phyloP scores from a whole-genome alignment of 371 early-diverging fungal species.

The Fennellomyces sp. region DNA sequence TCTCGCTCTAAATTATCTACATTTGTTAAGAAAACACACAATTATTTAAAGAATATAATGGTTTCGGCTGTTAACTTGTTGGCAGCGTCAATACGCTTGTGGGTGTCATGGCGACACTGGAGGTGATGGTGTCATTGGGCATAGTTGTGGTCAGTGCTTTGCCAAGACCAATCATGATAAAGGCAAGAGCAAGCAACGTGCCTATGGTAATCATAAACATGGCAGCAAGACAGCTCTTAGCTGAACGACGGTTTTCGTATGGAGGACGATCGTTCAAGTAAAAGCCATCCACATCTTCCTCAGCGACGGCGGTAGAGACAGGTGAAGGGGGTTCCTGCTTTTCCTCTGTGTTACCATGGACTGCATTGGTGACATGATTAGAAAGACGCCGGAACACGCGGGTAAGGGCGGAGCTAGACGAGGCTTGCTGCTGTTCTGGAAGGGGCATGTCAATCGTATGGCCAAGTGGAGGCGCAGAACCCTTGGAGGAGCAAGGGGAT shows the following conservation, averaged over 20 bases:
- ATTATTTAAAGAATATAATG: too few relatives aligned
- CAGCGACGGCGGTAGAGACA: slow-evolving; percentile 3
- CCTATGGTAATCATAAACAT: slow-evolving; percentile 16
- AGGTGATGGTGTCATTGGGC: not conserved
- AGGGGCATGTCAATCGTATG: not conserved
- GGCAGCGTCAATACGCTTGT: not conserved
- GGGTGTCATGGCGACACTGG: not conserved
- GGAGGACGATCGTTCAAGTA: not conserved
- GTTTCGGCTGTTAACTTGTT: too few relatives aligned
- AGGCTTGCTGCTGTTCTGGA: not conserved
- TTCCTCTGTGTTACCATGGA: slow-evolving; percentile 1
- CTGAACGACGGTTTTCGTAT: not conserved
- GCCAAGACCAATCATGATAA: slow-evolving; percentile 22
- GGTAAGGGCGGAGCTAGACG: not conserved
- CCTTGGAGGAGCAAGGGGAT: not conserved
- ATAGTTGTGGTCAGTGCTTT: slow-evolving; percentile 5
- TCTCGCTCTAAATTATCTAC: too few relatives aligned
- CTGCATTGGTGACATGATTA: too few relatives aligned
- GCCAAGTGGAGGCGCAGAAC: not conserved
- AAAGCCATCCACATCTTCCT: slow-evolving; percentile 10
- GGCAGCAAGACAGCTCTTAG: slow-evolving; percentile 10
- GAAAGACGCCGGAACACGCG: not conserved
- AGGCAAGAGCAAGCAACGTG: slow-evolving; percentile 9
- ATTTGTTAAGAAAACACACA: too few relatives aligned
- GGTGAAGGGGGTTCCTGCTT: not conserved